Evolutionary conservation across 139 green algal genomes (phyloP).

Genomic region (Picochlorum sp.): DNA sequence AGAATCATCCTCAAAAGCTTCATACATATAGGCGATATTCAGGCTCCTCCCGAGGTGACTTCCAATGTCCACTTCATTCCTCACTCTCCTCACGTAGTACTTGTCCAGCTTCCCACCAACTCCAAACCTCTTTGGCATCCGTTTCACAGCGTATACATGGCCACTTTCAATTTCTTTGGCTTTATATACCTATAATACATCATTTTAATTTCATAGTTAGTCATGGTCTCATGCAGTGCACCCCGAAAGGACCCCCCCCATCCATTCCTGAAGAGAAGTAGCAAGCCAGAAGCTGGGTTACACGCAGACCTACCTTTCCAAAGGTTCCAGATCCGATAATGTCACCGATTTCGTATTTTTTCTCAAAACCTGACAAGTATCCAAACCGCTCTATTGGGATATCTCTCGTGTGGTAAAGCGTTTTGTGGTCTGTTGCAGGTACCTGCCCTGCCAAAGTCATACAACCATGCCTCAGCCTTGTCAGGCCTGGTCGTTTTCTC

Average conservation of each 20-base stretch:
- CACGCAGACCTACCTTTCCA: constrained; percentile 19
- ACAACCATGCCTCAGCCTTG: too few species aligned
- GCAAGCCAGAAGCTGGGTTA: background rate
- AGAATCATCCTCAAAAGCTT: constrained; percentile 50
- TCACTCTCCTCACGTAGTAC: constrained; percentile 45
- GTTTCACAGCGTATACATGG: constrained; percentile 57
- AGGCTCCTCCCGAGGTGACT: constrained; percentile 51
- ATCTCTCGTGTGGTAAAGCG: constrained; percentile 2
- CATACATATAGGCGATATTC: constrained; percentile 55
- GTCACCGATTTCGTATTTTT: constrained; percentile 24
- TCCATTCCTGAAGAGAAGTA: too few species aligned
- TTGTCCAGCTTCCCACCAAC: constrained; percentile 31
- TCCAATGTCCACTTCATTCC: constrained; percentile 65
- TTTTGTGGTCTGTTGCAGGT: background rate
- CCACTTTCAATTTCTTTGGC: background rate
- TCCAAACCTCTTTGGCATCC: constrained; percentile 45
- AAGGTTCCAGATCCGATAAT: constrained; percentile 31
- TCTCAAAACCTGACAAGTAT: constrained; percentile 6
- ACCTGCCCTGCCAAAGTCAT: too few species aligned
- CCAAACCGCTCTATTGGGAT: constrained; percentile 15
- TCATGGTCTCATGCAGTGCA: too few species aligned
- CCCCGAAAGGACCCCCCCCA: too few species aligned
- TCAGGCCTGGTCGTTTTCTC: too few species aligned
- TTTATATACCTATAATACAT: background rate
- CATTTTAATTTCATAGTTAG: constrained; percentile 12